Evolutionary conservation across 129 eudicot genomes (phyloP).

Genomic region (Pseudognaphalium luteoalbum): DNA sequence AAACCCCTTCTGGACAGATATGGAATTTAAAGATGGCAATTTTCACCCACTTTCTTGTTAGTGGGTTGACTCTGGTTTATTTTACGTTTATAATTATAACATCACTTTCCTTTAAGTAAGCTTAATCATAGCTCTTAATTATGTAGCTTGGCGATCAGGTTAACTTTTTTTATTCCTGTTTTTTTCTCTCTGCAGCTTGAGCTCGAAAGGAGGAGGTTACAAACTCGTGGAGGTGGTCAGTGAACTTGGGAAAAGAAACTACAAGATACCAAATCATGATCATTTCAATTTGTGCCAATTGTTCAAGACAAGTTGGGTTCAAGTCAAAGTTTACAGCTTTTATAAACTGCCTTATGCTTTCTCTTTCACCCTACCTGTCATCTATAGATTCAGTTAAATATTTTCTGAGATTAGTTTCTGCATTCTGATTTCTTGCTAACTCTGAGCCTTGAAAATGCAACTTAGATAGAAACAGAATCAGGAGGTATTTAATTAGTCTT

Average conservation of each 20-base stretch:
- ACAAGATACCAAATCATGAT: slow-evolving; percentile 30
- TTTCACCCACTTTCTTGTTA: slow-evolving; percentile 2
- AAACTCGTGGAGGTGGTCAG: slow-evolving; percentile 58
- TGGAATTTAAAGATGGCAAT: background rate
- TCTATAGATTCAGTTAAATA: slow-evolving; percentile 14
- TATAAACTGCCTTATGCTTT: slow-evolving; percentile 25
- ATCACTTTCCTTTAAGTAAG: background rate
- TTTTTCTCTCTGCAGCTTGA: slow-evolving; percentile 53
- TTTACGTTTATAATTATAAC: slow-evolving; percentile 2
- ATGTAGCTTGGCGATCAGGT: background rate
- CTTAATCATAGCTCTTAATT: too few relatives aligned
- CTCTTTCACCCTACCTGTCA: slow-evolving; percentile 22
- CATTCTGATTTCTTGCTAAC: slow-evolving; percentile 9
- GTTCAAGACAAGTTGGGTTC: slow-evolving; percentile 27
- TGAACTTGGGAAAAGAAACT: slow-evolving; percentile 10
- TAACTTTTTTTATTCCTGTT: background rate
- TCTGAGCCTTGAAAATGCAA: slow-evolving; percentile 14
- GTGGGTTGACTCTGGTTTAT: background rate
- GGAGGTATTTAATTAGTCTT: background rate
- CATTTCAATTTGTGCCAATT: slow-evolving; percentile 12
- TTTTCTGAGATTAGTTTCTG: slow-evolving; percentile 7
- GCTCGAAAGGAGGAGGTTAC: slow-evolving; percentile 89
- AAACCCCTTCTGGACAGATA: background rate
- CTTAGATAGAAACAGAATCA: background rate
- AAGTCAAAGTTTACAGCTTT: slow-evolving; percentile 26